A percentile compares a stretch with the other conserved stretches of the same genome.
phyloP scores from a whole-genome alignment of 768 basidiomycete species.

The Mycena sanguinolenta region DNA sequence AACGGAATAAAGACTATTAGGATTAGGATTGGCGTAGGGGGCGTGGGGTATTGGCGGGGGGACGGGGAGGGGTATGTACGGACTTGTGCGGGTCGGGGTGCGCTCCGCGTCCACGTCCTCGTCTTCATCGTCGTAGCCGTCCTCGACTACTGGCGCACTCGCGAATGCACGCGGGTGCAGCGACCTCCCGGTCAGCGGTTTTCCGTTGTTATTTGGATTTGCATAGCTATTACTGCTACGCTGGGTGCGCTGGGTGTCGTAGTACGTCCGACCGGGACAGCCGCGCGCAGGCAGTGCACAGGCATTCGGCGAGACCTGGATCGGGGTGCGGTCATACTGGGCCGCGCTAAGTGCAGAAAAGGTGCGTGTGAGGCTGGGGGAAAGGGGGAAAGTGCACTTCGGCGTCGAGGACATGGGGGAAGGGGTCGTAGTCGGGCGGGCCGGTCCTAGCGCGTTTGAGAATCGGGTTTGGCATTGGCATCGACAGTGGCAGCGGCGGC shows the following conservation, averaged over 20 bases:
- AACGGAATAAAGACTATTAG: not conserved
- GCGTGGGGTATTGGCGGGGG: slow-evolving; percentile 33
- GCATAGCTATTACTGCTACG: too few species aligned
- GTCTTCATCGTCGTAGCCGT: slow-evolving; percentile 14
- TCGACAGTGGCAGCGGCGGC: not conserved
- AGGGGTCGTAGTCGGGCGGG: slow-evolving; percentile 23
- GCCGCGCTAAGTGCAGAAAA: slow-evolving; percentile 68
- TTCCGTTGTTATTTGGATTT: too few species aligned
- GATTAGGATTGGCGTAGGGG: not conserved
- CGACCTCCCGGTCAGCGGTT: slow-evolving; percentile 4
- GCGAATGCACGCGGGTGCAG: slow-evolving; percentile 55
- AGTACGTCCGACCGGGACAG: slow-evolving; percentile 79
- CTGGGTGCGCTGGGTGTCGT: slow-evolving; percentile 55
- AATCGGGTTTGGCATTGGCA: slow-evolving; percentile 57
- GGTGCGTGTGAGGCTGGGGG: slow-evolving; percentile 63
- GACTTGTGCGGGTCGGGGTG: slow-evolving; percentile 42
- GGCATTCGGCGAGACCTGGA: slow-evolving; percentile 77
- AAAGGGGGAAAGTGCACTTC: slow-evolving; percentile 68
- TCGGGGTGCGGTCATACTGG: slow-evolving; percentile 84
- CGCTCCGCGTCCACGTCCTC: slow-evolving; percentile 42
- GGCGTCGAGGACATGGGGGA: slow-evolving; percentile 43
- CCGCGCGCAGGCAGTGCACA: slow-evolving; percentile 86
- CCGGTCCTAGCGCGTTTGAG: slow-evolving; percentile 61
- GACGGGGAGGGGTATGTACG: slow-evolving; percentile 41
- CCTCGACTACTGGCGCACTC: slow-evolving; percentile 27